A percentile compares a stretch with the other conserved stretches of the same genome.
These are phyloP conservation scores for Casaregolazyma suthepensis DNA, from an alignment of 1,139 yeast genomes.

Conservation along the genomic window DNA sequence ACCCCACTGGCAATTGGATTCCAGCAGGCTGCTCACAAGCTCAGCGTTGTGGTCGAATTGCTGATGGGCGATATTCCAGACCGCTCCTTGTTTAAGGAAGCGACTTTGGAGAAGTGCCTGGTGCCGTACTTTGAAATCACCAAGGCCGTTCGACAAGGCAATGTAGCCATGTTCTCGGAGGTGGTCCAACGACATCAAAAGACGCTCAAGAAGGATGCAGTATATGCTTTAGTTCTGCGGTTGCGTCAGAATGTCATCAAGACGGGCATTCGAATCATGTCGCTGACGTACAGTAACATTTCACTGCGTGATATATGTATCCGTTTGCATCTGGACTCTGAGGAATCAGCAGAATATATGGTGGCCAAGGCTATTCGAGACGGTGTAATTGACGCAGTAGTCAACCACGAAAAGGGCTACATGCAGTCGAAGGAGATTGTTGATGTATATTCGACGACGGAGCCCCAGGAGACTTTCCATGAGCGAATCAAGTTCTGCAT, in stretches of 20 bases:
- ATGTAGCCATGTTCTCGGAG: slow-evolving; percentile 70
- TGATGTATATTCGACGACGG: slow-evolving; percentile 80
- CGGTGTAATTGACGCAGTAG: slow-evolving; percentile 93
- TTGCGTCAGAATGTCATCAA: slow-evolving; percentile 95
- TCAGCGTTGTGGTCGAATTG: slow-evolving; percentile 81
- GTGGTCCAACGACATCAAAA: slow-evolving; percentile 63
- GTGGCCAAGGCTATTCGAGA: slow-evolving; percentile 96
- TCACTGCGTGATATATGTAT: slow-evolving; percentile 87
- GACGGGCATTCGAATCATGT: slow-evolving; percentile 92
- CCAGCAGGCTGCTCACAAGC: slow-evolving; percentile 82
- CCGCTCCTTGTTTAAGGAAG: slow-evolving; percentile 67
- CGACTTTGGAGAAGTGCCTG: slow-evolving; percentile 51
- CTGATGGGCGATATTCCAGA: slow-evolving; percentile 98
- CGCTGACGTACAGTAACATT: slow-evolving; percentile 84
- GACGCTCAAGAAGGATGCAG: slow-evolving; percentile 67
- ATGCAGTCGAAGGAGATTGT: slow-evolving; percentile 85
- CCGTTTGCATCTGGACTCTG: slow-evolving; percentile 85
- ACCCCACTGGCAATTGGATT: slow-evolving; percentile 81
- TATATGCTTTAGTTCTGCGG: slow-evolving; percentile 77
- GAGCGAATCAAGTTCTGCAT: slow-evolving; percentile 92
- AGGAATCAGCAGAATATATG: slow-evolving; percentile 93
- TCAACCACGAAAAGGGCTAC: slow-evolving; percentile 84
- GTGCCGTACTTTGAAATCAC: slow-evolving; percentile 83
- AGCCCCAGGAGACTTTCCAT: slow-evolving; percentile 84
- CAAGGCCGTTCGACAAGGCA: slow-evolving; percentile 90